A percentile compares a stretch with the other conserved stretches of the same genome.
Conservation (phyloP, 2,329 filamentous ascomycete species). For the Claviceps africana region DNA sequence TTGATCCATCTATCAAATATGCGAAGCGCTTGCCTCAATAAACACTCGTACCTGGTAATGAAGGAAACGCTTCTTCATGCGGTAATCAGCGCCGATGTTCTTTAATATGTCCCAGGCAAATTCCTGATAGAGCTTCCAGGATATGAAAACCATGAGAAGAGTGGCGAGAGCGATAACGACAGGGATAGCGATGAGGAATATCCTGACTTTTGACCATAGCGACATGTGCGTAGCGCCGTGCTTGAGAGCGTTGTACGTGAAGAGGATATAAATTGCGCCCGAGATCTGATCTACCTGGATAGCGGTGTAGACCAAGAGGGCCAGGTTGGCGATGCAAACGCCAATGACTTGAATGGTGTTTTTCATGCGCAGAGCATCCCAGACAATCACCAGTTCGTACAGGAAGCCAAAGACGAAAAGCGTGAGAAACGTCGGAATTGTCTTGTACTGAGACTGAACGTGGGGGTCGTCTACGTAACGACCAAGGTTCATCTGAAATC, state of each 20-base stretch:
- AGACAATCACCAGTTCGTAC: slow-evolving; percentile 79
- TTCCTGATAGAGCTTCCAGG: slow-evolving; percentile 95
- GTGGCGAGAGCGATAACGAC: slow-evolving; percentile 67
- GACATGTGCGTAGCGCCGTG: slow-evolving; percentile 16
- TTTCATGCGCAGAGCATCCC: slow-evolving; percentile 84
- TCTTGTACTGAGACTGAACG: slow-evolving; percentile 41
- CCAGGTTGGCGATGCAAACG: slow-evolving; percentile 81
- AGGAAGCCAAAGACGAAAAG: slow-evolving; percentile 96
- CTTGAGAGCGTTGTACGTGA: slow-evolving; percentile 29
- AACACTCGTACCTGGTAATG: slow-evolving; percentile 67
- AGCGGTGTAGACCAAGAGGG: slow-evolving; percentile 80
- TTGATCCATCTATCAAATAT: too few relatives aligned
- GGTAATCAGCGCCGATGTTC: slow-evolving; percentile 91
- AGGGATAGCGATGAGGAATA: slow-evolving; percentile 75
- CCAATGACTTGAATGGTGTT: slow-evolving; percentile 99
- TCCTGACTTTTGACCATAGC: slow-evolving; percentile 57
- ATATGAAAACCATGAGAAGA: slow-evolving; percentile 56
- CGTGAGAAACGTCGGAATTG: slow-evolving; percentile 89
- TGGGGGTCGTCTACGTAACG: slow-evolving; percentile 24
- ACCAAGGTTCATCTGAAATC: slow-evolving; percentile 55
- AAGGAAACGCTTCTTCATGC: slow-evolving; percentile 92
- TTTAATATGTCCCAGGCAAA: slow-evolving; percentile 99
- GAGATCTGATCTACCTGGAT: slow-evolving; percentile 87
- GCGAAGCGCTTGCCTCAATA: slow-evolving; percentile 9
- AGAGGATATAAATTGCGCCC: slow-evolving; percentile 50